Conservation (phyloP, 306 rosid species). For the Glycine latifolia region DNA sequence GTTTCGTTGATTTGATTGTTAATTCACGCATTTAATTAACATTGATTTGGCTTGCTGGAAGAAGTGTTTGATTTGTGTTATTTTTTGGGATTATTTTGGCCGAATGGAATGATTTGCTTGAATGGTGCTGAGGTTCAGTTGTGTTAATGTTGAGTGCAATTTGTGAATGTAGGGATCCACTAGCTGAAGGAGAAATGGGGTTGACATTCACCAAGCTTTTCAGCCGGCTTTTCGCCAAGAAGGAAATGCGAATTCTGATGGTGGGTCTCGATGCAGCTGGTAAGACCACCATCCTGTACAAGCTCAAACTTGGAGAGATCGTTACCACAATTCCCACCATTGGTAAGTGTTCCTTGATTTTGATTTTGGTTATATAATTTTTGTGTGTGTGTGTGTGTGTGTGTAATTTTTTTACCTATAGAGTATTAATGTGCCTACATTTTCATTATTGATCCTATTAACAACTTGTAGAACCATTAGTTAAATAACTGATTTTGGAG, state of each 20-base stretch:
- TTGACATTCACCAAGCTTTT: conserved; percentile 96
- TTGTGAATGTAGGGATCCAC: conserved; percentile 51
- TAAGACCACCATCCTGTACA: conserved; percentile 98
- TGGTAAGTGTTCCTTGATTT: conserved; percentile 66
- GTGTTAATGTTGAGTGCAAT: conserved; percentile 16
- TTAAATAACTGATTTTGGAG: background rate
- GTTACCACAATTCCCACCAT: conserved; percentile 98
- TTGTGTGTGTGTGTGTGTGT: background rate
- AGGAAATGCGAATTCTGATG: conserved; percentile 99
- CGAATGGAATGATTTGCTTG: too few species aligned
- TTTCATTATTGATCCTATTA: background rate
- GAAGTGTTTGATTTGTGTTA: background rate
- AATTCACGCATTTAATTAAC: background rate
- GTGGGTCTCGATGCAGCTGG: conserved; percentile 99
- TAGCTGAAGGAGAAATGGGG: conserved; percentile 79
- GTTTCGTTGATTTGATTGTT: conserved; percentile 12
- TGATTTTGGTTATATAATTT: background rate
- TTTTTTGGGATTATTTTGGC: background rate
- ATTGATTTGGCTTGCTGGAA: background rate
- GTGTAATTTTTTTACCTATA: background rate
- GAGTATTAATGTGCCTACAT: background rate
- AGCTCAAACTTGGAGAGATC: conserved; percentile 99
- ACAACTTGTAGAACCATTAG: background rate
- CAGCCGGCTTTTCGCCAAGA: conserved; percentile 98
- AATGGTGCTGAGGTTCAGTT: background rate